Base-by-base conservation (phyloP, 352 stramenopile genomes). In the Pythium rhizo-oryzae region DNA sequence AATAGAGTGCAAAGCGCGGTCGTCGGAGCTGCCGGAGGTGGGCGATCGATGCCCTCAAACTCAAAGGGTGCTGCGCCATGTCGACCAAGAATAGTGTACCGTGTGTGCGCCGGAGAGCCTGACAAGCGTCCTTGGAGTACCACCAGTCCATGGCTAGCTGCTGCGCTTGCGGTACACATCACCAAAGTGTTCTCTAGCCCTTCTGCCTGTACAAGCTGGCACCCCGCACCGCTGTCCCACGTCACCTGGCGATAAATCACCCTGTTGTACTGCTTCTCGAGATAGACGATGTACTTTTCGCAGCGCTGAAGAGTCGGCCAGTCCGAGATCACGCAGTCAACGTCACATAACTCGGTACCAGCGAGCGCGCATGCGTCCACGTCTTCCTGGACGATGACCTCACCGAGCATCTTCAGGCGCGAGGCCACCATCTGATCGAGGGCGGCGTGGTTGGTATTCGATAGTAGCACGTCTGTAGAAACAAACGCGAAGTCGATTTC, bases 311-410 rank as follows among this genome's bases (percentile, higher is more conserved):
- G 50, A 28, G 46, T 15, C 8, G n/a, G 23, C 49, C 60, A 59
- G 39, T 67, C 60, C 18, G 60, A 67, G n/a, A 67, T 54, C 33
- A 67, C 30, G 25, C 60, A 67, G 37, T 67, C 60, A 0, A 30
- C 60, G 21, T 51, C 24, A 16, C 13, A 15, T 1, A 59, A 12
- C 18, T 35, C 30, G n/a, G 60, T 67, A 9, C 37, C 49, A 16
- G 37, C 37, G 13, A 67, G 60, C 5, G 21, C 60, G 23, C 24
- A 67, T 15, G 52, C 13, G 8, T 23, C 25, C 12, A 50, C 60
- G 4, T 53, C 30, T 21, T 67, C 60, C 21, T 33, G 12, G 7
- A 33, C 2, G 18, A 16, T 46, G n/a, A 67, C 39, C 23, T 67
- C 60, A 11, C 60, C 37, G 11, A 54, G 11, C 7, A 67, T 60